Base-by-base conservation (phyloP, 305 asterid species). In the Stenogyne calaminthoides region DNA sequence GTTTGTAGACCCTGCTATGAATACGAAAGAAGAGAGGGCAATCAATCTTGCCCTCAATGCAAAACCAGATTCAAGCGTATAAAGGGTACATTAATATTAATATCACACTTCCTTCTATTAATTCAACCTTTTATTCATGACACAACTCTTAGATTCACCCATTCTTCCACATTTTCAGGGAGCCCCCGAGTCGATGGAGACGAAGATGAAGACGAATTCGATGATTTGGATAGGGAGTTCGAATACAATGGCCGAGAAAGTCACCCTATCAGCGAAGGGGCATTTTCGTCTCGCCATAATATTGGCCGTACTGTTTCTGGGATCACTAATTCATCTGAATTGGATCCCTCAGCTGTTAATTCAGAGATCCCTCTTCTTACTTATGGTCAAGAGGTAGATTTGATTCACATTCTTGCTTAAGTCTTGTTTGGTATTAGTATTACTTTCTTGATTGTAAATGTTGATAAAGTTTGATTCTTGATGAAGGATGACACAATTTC, bases 21-120 rank as follows among this genome's bases (percentile, higher is more conserved):
- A 68, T 95, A 92, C 34, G 99, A 95, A 72, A 83, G 99, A 70
- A 84, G 95, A 69, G 98, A 95, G 74, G 99, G 99, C 52, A 92
- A 88, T 82, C 97, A 95, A 84, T 84, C 92, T 76, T 95, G 99
- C 67, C 99, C 99, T 78, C 99, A 92, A 74, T 95, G 99, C 88
- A 95, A 92, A 84, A 92, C 99, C 69, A 73, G 98, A 84, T 95
- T 67, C 94, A 92, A 95, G 83, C 95, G 98, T 44, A 80, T 92
- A 42, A 95, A 92, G 81, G 98, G 98, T 91, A 81, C 14, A 10
- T 0, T 25, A 25, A 32, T 18, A 10, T 0, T 25, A 25, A 32
- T 18, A 69, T 22, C 3, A 49, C 34, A 4, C 39, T 51, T 76
- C 62, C 42, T 51, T 51, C 8, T 66, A 49, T 63, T 73, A 60